Evolutionary conservation across 768 basidiomycete genomes (phyloP), one percentile per base, ranked within the genome.

Genomic region (Panaeolus cyanescens): DNA sequence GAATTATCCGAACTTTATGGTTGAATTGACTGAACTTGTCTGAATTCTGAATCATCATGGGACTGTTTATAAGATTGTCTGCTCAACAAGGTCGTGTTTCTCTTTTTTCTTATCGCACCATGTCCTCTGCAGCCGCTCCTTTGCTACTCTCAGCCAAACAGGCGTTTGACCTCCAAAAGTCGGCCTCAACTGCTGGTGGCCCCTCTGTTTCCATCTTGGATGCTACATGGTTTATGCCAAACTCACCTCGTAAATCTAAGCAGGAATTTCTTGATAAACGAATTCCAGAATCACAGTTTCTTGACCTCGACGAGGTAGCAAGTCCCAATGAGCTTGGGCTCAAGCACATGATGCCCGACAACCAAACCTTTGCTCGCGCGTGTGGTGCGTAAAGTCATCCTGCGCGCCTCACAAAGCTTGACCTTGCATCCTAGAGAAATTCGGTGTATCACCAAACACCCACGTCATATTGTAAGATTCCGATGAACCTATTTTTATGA

Each of bases 151-250:
- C 83, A 2, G 88, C 90, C 0, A 64, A 74, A 17, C 75, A 83
- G 64, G 77, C 85, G 39, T 76, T 72, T 30, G 75, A 79, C 42
- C 72, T 75, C 30, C 62, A 71, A 9, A 69, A 79, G 30, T 69
- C 75, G 2, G 70, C 77, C 8, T 61, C 74, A 53, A n/a, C n/a
- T n/a, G n/a, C n/a, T n/a, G n/a, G n/a, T 28, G 45, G 22, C 25
- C 30, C 45, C 4, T 63, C 71, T 22, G 73, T 86, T 32, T 73
- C 77, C 8, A 73, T 90, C 65, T 79, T 89, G 32, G 96, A 99
- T 69, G 87, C 88, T 22, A 88, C 86, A 55, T 98, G 96, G 96
- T 90, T 92, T 73, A 97, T 98, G 96, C 96, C 96, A 55, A 91
- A 88, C 72, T 84, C 89, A 32, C 79, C 87, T 1, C 85, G 95